Base-by-base conservation (phyloP, 352 stramenopile species). In the Globisporangium spinosum region DNA sequence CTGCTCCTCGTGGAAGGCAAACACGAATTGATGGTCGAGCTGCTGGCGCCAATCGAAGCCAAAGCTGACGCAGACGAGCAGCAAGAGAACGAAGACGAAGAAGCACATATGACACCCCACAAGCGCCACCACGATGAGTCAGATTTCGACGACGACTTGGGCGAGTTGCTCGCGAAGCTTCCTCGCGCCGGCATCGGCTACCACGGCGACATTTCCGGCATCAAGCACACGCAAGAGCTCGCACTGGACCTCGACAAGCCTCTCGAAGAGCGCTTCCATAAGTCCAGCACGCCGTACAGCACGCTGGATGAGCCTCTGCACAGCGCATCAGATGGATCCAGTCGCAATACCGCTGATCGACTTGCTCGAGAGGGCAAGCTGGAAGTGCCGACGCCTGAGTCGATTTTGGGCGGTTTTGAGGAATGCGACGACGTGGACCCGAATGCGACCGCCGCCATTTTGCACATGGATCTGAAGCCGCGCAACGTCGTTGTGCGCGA, bases 401-500 rank as follows among this genome's bases (percentile, higher is more conserved):
- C 85, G 34, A 84, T 95, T 58, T 79, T 95, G 22, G 82, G 80
- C 23, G 85, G 85, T 2, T 90, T 88, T 67, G 85, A 95, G 68
- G 87, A 95, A 62, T 94, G 87, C 62, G 87, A 95, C 53, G 87
- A 83, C 64, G 67, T 87, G 32, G 85, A 95, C 35, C 82, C 84
- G 35, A 89, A 93, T 58, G 84, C 85, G 15, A 92, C 77, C 38
- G 87, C 82, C 0, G 64, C 76, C 8, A 38, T 95, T 5, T 15
- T 93, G 56, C 69, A 83, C 17, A 74, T 91, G 35, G 73, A 81
- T 53, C 71, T 80, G 3, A 58, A 74, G 34, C 40, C 32, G 0
- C 32, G 29, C 27, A 47, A 79, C 3, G 71, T 82, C 35, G 23
- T 73, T 0, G 69, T 91, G 17, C 68, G 76, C 22, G 73, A 87